Evolutionary conservation across 176 grass and related monocot genomes (phyloP).

Genomic region (Carex myosuroides): DNA sequence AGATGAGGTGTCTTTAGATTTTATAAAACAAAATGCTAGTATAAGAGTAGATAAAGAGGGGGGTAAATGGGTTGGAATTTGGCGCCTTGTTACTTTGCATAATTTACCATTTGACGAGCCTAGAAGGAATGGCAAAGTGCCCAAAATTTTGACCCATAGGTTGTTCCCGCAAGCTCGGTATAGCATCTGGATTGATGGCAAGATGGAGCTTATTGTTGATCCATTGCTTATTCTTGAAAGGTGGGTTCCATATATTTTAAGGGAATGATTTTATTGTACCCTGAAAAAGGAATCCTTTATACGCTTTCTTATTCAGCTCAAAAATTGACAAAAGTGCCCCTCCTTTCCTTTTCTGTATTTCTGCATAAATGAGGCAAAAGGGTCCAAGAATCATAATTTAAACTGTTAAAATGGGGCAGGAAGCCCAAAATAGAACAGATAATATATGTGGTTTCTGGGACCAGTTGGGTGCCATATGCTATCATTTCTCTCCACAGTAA

Average conservation of each 20-base stretch:
- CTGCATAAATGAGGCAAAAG: not conserved
- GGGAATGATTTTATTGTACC: not conserved
- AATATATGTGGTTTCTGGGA: not conserved
- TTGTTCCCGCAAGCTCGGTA: conserved; percentile 87
- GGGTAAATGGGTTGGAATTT: conserved; percentile 94
- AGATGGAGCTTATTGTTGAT: conserved; percentile 99
- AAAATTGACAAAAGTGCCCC: not conserved
- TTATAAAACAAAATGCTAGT: conserved; percentile 74
- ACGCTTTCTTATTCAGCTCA: not conserved
- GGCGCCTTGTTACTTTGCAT: conserved; percentile 64
- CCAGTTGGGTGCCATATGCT: not conserved
- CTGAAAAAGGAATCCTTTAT: not conserved
- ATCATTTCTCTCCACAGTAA: not conserved
- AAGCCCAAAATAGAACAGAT: not conserved
- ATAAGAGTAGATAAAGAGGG: conserved; percentile 57
- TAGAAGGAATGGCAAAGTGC: conserved; percentile 96
- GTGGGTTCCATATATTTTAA: conserved; percentile 25
- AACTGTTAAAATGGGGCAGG: not conserved
- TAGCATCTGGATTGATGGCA: conserved; percentile 99
- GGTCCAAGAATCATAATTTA: not conserved
- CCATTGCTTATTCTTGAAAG: conserved; percentile 95
- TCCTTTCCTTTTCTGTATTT: not conserved
- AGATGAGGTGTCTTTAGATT: conserved; percentile 83
- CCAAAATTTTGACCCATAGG: conserved; percentile 90
- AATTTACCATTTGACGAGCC: conserved; percentile 86